A percentile compares a stretch with the other conserved stretches of the same genome.
Conservation (phyloP, 495 filamentous ascomycete genomes). For the Astrothelium subdiscretum region DNA sequence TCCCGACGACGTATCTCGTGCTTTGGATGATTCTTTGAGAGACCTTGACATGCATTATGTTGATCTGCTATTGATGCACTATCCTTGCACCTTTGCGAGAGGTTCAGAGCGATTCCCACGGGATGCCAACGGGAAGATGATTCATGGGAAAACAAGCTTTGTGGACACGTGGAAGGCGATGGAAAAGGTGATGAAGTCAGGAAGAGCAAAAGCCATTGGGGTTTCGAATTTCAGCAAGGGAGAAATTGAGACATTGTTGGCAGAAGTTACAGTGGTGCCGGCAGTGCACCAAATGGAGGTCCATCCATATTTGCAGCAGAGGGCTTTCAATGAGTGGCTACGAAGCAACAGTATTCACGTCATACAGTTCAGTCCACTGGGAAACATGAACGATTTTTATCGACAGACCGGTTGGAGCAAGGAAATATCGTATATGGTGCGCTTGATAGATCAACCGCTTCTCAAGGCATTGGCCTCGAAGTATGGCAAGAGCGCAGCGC, state of each 20-base stretch:
- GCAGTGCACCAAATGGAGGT: constrained; percentile 10
- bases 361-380: constrained; percentile 8
- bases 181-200: constrained; percentile 44
- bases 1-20: neutral
- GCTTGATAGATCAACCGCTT: constrained; percentile 7
- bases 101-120: neutral
- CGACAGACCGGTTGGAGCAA: constrained; percentile 7
- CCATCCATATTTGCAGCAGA: constrained; percentile 10
- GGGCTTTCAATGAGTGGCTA: neutral
- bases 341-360: constrained; percentile 4
- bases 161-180: constrained; percentile 34
- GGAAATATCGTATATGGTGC: constrained; percentile 6
- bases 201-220: constrained; percentile 46
- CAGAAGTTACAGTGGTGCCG: constrained; percentile 4
- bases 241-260: neutral
- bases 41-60: constrained; percentile 7
- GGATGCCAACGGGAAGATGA: neutral
- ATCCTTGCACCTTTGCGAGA: neutral
- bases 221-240: constrained; percentile 31
- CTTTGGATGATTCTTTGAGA: constrained; percentile 3
- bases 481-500: constrained; percentile 4
- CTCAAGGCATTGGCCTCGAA: neutral
- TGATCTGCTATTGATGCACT: neutral
- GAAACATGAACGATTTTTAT: constrained; percentile 11
- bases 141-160: neutral